Percentiles rank a stretch among this genome's conserved stretches.
phyloP scores from a whole-genome alignment of 2,329 filamentous ascomycete species.

The Zymoseptoria ardabiliae region DNA sequence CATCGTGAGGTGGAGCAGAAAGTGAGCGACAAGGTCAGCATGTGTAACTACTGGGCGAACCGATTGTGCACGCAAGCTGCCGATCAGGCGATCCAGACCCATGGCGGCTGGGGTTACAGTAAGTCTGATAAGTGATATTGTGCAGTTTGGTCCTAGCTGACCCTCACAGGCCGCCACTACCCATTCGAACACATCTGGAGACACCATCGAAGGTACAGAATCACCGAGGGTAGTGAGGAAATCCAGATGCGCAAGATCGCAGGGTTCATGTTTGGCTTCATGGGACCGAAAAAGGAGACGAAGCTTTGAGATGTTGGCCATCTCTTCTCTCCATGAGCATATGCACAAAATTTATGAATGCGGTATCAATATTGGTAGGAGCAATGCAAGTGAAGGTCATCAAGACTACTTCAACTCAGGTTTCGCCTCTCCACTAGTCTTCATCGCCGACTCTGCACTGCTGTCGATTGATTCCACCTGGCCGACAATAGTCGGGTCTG shows the following conservation, averaged over 20 bases:
- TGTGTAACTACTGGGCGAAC: slow-evolving; percentile 62
- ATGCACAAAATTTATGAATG: neutral
- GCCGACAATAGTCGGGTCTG: slow-evolving; percentile 21
- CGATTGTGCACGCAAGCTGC: slow-evolving; percentile 53
- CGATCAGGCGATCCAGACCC: slow-evolving; percentile 56
- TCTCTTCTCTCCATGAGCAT: neutral
- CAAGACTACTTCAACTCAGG: neutral
- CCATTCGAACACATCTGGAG: slow-evolving; percentile 61
- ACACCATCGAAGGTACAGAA: slow-evolving; percentile 55
- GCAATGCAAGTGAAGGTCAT: neutral
- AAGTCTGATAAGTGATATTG: neutral
- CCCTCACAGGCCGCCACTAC: slow-evolving; percentile 36
- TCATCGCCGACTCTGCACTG: slow-evolving; percentile 14
- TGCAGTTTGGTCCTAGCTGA: neutral
- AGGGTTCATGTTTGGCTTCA: slow-evolving; percentile 51
- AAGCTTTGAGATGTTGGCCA: neutral
- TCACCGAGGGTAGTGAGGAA: slow-evolving; percentile 59
- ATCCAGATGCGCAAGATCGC: slow-evolving; percentile 61
- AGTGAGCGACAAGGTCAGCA: slow-evolving; percentile 55
- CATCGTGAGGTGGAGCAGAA: slow-evolving; percentile 50
- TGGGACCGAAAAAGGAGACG: slow-evolving; percentile 35
- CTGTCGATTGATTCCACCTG: slow-evolving; percentile 15
- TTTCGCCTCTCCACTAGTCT: neutral
- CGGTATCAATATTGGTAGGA: neutral
- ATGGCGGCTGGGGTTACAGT: slow-evolving; percentile 54